Conservation (phyloP, 106 monocot species). For the Phalaenopsis equestris region DNA sequence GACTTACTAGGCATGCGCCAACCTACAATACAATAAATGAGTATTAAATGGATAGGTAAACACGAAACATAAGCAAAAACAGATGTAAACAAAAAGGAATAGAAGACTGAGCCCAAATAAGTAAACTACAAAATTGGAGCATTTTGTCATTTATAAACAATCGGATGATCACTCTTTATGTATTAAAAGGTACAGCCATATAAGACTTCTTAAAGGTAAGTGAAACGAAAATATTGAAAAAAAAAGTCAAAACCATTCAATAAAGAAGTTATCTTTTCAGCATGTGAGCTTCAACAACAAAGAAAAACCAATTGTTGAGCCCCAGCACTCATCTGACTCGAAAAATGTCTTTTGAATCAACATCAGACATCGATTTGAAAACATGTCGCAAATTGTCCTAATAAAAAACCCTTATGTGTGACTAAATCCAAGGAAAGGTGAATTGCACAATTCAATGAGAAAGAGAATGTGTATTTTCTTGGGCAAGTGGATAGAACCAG, state of each 20-base stretch:
- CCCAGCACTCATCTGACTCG: neutral
- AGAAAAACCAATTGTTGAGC: neutral
- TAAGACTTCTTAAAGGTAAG: neutral
- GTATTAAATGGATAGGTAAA: constrained; percentile 2
- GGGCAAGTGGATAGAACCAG: too few species aligned
- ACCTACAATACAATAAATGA: constrained; percentile 37
- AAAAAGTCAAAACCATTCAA: neutral
- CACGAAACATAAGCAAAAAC: neutral
- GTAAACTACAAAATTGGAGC: neutral
- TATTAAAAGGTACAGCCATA: neutral
- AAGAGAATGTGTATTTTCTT: too few species aligned
- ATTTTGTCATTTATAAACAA: too few species aligned
- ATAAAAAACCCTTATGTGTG: neutral
- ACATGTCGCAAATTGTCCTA: neutral
- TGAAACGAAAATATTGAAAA: neutral
- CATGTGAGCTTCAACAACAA: neutral
- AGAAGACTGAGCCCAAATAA: neutral
- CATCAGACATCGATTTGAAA: neutral
- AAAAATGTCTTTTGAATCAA: neutral
- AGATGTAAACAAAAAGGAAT: neutral
- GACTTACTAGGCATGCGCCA: constrained; percentile 93
- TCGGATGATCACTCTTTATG: neutral
- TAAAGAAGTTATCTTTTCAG: neutral
- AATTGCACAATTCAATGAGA: neutral
- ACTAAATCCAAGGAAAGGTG: neutral